Evolutionary conservation across 2,329 filamentous ascomycete genomes (phyloP).

Genomic region (Cladosporium sp.): DNA sequence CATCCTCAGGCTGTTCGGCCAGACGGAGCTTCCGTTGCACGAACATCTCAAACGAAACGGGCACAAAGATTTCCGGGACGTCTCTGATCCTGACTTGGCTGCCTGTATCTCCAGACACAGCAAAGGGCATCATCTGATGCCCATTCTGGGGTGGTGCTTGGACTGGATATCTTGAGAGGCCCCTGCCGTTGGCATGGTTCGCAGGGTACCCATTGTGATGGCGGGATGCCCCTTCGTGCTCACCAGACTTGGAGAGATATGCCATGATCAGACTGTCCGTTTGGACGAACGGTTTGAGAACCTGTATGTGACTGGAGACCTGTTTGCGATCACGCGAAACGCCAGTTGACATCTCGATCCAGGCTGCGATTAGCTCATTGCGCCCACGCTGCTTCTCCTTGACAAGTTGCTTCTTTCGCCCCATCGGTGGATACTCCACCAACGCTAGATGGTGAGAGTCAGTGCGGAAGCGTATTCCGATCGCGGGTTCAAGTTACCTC

Average conservation of each 20-base stretch:
- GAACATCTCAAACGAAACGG: slow-evolving; percentile 36
- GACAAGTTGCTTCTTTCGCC: slow-evolving; percentile 42
- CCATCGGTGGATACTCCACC: slow-evolving; percentile 53
- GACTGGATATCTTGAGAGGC: slow-evolving; percentile 19
- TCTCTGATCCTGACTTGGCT: not conserved
- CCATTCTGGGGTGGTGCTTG: slow-evolving; percentile 10
- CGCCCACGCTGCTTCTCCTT: slow-evolving; percentile 51
- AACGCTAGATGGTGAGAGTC: slow-evolving; percentile 31
- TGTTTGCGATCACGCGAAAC: slow-evolving; percentile 51
- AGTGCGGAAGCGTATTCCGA: not conserved
- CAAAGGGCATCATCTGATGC: slow-evolving; percentile 5
- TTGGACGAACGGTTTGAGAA: slow-evolving; percentile 51
- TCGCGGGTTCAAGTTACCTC: slow-evolving; percentile 31
- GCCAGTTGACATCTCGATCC: slow-evolving; percentile 51
- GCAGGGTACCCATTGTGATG: slow-evolving; percentile 5
- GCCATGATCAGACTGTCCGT: slow-evolving; percentile 45
- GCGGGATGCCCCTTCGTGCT: slow-evolving; percentile 14
- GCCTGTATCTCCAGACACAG: not conserved
- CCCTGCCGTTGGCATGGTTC: slow-evolving; percentile 15
- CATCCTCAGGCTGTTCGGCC: slow-evolving; percentile 9
- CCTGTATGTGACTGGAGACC: slow-evolving; percentile 59
- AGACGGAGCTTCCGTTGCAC: slow-evolving; percentile 28
- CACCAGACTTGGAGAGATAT: slow-evolving; percentile 36
- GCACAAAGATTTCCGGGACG: slow-evolving; percentile 22
- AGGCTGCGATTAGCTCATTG: slow-evolving; percentile 56